Percentiles rank a stretch among this genome's conserved stretches.
Conservation (phyloP, 2,329 filamentous ascomycete species). For the Colletotrichum navitas region DNA sequence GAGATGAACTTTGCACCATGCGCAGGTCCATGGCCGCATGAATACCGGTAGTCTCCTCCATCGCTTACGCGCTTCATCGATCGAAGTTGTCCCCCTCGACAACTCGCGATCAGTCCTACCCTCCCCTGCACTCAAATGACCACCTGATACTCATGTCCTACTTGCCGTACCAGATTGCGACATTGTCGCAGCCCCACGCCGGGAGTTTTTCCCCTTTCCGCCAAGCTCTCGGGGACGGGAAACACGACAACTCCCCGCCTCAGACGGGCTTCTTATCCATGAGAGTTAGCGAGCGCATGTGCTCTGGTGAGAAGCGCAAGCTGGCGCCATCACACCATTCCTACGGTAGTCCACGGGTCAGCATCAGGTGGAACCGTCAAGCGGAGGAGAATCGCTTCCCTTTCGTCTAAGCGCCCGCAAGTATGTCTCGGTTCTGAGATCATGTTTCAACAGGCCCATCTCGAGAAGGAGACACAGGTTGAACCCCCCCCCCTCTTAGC, state of each 20-base stretch:
- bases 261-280: slow-evolving; percentile 12
- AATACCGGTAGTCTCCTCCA: background rate
- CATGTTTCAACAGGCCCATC: slow-evolving; percentile 35
- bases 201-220: background rate
- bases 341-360: slow-evolving; percentile 18
- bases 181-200: slow-evolving; percentile 8
- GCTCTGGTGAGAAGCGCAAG: slow-evolving; percentile 18
- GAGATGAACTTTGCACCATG: background rate
- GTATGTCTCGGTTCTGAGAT: slow-evolving; percentile 34
- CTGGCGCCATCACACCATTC: slow-evolving; percentile 30
- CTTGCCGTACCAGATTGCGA: slow-evolving; percentile 7
- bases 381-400: slow-evolving; percentile 20
- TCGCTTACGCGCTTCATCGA: slow-evolving; percentile 25
- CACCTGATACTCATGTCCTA: slow-evolving; percentile 15
- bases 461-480: background rate
- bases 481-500: too few relatives aligned
- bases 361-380: slow-evolving; percentile 37
- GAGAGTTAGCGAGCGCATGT: slow-evolving; percentile 19
- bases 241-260: background rate
- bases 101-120: slow-evolving; percentile 9
- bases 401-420: slow-evolving; percentile 27
- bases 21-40: background rate
- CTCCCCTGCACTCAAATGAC: slow-evolving; percentile 5
- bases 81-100: slow-evolving; percentile 1
- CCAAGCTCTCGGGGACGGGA: slow-evolving; percentile 4